These are phyloP conservation scores for Hyphopichia burtonii DNA, from an alignment of 1,139 yeast genomes.

Conservation along the genomic window DNA sequence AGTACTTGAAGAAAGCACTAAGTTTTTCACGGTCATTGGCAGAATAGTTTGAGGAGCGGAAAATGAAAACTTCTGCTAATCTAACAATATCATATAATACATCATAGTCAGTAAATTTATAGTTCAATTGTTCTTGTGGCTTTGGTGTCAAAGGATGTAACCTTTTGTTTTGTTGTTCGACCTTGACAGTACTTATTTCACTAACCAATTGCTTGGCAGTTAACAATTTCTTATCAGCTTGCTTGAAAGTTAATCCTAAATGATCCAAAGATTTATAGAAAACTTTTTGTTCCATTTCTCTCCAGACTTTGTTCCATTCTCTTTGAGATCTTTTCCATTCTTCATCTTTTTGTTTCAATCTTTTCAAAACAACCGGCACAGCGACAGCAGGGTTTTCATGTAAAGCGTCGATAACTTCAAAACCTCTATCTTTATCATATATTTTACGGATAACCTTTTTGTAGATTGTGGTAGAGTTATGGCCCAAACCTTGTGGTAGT, in stretches of 20 bases:
- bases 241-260: slow-evolving; percentile 91
- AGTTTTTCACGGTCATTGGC: slow-evolving; percentile 78
- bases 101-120: slow-evolving; percentile 61
- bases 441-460: slow-evolving; percentile 90
- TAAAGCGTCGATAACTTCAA: slow-evolving; percentile 91
- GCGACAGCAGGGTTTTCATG: slow-evolving; percentile 95
- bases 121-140: slow-evolving; percentile 78
- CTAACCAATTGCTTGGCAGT: slow-evolving; percentile 88
- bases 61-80: slow-evolving; percentile 68
- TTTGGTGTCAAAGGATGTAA: slow-evolving; percentile 85
- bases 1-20: slow-evolving; percentile 68
- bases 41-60: slow-evolving; percentile 72
- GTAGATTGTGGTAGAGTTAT: slow-evolving; percentile 85
- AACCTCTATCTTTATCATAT: slow-evolving; percentile 92
- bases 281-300: slow-evolving; percentile 95
- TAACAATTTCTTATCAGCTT: slow-evolving; percentile 88
- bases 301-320: slow-evolving; percentile 99
- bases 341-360: slow-evolving; percentile 96
- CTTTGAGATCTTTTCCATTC: slow-evolving; percentile 99
- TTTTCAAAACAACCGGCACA: slow-evolving; percentile 85
- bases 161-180: slow-evolving; percentile 77
- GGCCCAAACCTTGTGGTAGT: slow-evolving; percentile 91
- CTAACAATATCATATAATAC: slow-evolving; percentile 73
- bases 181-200: slow-evolving; percentile 88
- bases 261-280: slow-evolving; percentile 93